Evolutionary conservation across 805 yeast genomes (phyloP).

Genomic region (Candida silvatica): DNA sequence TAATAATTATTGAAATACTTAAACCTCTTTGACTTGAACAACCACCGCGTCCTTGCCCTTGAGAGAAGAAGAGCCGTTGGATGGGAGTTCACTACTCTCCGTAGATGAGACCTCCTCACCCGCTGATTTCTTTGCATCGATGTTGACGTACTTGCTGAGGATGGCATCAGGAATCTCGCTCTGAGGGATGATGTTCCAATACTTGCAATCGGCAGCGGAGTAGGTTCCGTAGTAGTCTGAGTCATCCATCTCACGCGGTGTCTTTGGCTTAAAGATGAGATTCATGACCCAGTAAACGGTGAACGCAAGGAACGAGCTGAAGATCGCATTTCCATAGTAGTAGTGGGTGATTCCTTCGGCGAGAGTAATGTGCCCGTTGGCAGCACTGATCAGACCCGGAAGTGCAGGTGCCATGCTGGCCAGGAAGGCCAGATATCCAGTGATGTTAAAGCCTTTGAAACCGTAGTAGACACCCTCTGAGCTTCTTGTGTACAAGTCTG

Average conservation of each 20-base stretch:
- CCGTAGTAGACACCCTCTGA: constrained; percentile 28
- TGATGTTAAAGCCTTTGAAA: constrained; percentile 58
- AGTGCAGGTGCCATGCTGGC: constrained; percentile 38
- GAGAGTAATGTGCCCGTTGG: constrained; percentile 18
- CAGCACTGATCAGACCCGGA: constrained; percentile 36
- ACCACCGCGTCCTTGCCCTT: too few relatives aligned
- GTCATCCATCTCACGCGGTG: constrained; percentile 17
- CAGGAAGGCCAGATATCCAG: constrained; percentile 42
- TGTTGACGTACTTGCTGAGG: neutral
- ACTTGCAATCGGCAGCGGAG: neutral
- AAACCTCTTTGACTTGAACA: too few relatives aligned
- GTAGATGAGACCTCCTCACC: too few relatives aligned
- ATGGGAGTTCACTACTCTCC: too few relatives aligned
- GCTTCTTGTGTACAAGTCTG: constrained; percentile 29
- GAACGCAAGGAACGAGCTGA: constrained; percentile 32
- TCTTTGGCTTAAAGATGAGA: constrained; percentile 25
- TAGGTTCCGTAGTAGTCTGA: constrained; percentile 2
- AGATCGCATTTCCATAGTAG: constrained; percentile 35
- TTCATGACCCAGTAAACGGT: constrained; percentile 27
- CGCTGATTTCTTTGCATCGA: too few relatives aligned
- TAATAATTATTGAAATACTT: too few relatives aligned
- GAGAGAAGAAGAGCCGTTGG: too few relatives aligned
- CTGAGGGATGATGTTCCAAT: neutral
- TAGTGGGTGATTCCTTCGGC: constrained; percentile 31
- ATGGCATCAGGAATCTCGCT: neutral